Evolutionary conservation across 2,329 filamentous ascomycete species (phyloP), one percentile per base, ranked within the genome.

Genomic region (Dactylellina sp.): DNA sequence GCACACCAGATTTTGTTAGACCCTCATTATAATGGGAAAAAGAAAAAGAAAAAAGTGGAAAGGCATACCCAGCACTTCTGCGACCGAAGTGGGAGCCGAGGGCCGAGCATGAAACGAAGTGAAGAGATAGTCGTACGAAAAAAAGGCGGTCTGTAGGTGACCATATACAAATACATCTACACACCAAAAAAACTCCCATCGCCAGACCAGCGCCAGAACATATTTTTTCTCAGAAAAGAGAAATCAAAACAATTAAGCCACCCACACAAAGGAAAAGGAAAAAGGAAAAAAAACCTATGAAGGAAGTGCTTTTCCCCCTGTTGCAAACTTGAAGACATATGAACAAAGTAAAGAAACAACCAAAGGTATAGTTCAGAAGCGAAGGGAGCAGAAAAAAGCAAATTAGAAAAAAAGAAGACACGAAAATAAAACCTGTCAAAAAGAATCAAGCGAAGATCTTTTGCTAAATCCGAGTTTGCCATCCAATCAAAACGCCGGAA

Each of bases 401-500:
- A 49, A 18, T 12, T 35, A 2, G 14, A 35, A 55, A 24, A 60
- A 53, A 40, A 35, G 61, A 52, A 57, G 57, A 66, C n/a, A 66
- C 7, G 50, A 47, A 50, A 35, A 22, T 52, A 59, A 52, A 56
- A 57, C 32, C 40, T 65, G 70, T 62, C 55, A 70, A 61, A 60
- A 53, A 60, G 28, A 56, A 55, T n/a, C n/a, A n/a, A n/a, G n/a
- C 46, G 42, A 64, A 47, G 32, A 64, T 44, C 22, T 59, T 74
- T 39, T 28, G 44, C 59, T 53, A 61, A 60, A 60, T 62, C 47
- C 61, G 61, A 64, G n/a, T 39, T 28, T 37, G 16, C 49, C 22
- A 32, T 42, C 70, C 70, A 74, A 74, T 74, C 52, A 74, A 44
- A 61, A 37, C 32, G 22, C 55, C 42, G 56, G 55, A 65, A 66